Conservation (phyloP, 148 eudicot genomes). For the Gaultheria prostrata region DNA sequence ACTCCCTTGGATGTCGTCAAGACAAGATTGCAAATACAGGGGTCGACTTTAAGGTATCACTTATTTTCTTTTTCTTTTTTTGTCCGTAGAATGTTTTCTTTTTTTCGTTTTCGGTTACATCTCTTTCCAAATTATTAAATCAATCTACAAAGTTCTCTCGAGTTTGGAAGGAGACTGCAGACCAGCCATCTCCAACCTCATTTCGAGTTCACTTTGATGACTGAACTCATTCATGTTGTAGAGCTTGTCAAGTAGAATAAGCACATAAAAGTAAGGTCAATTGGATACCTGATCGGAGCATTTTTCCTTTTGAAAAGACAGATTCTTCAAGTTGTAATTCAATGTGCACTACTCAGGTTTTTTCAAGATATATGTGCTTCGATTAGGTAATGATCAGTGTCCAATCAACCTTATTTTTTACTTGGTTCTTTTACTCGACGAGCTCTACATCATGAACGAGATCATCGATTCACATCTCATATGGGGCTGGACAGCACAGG, state of each 20-base stretch:
- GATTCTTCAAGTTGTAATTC: background rate
- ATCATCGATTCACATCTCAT: background rate
- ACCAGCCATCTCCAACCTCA: background rate
- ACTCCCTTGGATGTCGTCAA: constrained; percentile 54
- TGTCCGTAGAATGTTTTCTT: background rate
- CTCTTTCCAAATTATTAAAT: background rate
- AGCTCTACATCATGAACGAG: background rate
- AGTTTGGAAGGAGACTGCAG: background rate
- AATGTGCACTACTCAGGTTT: background rate
- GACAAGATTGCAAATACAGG: constrained; percentile 38
- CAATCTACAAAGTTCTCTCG: background rate
- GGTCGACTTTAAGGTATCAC: constrained; percentile 56
- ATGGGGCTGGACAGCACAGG: background rate
- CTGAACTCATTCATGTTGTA: background rate
- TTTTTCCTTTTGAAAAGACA: background rate
- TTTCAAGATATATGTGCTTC: background rate
- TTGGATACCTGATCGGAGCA: background rate
- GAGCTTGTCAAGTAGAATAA: background rate
- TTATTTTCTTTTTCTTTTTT: background rate
- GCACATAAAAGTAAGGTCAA: background rate
- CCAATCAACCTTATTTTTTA: background rate
- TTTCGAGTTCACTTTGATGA: background rate
- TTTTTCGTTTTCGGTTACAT: background rate
- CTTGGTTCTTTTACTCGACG: background rate
- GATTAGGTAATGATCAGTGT: background rate